phyloP scores from a whole-genome alignment of 176 grass and related monocot species.

The Coix lacrymajobi region DNA sequence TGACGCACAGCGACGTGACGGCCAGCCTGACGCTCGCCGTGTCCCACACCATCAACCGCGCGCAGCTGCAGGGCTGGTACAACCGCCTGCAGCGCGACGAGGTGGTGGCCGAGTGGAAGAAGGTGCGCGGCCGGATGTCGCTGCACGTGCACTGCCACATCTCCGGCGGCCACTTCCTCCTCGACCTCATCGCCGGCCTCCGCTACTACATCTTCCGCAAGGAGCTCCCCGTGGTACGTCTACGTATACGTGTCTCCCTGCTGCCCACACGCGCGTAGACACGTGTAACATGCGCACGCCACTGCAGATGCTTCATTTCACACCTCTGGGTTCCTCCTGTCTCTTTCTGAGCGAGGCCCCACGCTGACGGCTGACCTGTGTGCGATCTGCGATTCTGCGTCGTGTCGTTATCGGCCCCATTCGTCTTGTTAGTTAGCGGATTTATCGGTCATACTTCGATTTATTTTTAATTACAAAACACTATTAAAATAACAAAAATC shows the following conservation, averaged over 20 bases:
- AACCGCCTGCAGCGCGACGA: conserved; percentile 91
- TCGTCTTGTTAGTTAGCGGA: no score
- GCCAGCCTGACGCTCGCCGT: conserved; percentile 78
- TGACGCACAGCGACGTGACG: conserved; percentile 97
- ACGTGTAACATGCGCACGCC: neutral
- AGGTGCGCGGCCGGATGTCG: conserved; percentile 75
- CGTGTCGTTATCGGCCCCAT: no score
- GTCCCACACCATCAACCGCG: conserved; percentile 71
- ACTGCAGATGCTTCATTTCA: neutral
- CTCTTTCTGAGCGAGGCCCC: no score
- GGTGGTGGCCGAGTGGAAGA: conserved; percentile 97
- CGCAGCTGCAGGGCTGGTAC: conserved; percentile 98
- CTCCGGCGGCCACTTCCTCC: conserved; percentile 92
- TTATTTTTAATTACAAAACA: no score
- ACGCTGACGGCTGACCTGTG: no score
- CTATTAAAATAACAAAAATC: no score
- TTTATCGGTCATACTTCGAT: no score
- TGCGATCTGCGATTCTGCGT: no score
- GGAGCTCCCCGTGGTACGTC: conserved; percentile 86
- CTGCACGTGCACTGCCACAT: conserved; percentile 99
- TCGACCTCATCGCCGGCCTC: conserved; percentile 85
- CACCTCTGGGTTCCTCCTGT: no score
- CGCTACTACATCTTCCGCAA: conserved; percentile 92
- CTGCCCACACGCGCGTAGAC: neutral
- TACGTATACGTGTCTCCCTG: neutral